A percentile compares a stretch with the other conserved stretches of the same genome.
These are phyloP conservation scores for Fusarium haematococcum DNA, from an alignment of 2,329 filamentous ascomycete genomes.

Conservation along the genomic window DNA sequence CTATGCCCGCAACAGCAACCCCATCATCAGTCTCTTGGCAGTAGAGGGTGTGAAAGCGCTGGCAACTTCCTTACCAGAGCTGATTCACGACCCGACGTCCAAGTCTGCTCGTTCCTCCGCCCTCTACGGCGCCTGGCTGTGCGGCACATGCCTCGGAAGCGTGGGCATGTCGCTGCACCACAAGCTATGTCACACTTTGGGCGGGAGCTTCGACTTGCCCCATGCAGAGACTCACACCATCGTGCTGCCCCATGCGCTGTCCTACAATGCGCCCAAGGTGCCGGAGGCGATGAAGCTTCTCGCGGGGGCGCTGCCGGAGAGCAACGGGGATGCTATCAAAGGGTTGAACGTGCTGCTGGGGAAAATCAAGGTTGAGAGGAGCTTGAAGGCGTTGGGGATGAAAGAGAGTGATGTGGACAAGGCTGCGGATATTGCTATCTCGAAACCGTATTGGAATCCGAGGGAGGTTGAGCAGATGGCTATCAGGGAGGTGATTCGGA, in stretches of 20 bases:
- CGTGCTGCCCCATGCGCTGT: slow-evolving; percentile 71
- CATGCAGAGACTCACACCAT: slow-evolving; percentile 75
- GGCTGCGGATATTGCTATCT: slow-evolving; percentile 67
- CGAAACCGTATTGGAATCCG: slow-evolving; percentile 72
- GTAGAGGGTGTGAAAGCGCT: slow-evolving; percentile 59
- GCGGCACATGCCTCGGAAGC: slow-evolving; percentile 69
- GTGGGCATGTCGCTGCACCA: slow-evolving; percentile 75
- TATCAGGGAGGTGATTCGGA: slow-evolving; percentile 67
- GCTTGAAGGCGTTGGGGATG: slow-evolving; percentile 67
- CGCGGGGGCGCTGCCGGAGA: slow-evolving; percentile 65
- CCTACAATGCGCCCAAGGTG: slow-evolving; percentile 70
- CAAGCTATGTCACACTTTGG: slow-evolving; percentile 75
- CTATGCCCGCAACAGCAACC: slow-evolving; percentile 71
- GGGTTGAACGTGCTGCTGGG: slow-evolving; percentile 64
- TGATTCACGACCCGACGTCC: not conserved
- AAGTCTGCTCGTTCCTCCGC: slow-evolving; percentile 47
- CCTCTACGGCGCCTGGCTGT: slow-evolving; percentile 74
- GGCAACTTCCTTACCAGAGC: not conserved
- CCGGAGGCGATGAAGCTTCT: slow-evolving; percentile 64
- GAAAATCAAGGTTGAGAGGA: slow-evolving; percentile 53
- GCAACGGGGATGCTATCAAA: slow-evolving; percentile 67
- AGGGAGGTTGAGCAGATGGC: slow-evolving; percentile 62
- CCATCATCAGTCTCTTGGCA: slow-evolving; percentile 69
- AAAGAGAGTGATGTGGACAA: slow-evolving; percentile 69
- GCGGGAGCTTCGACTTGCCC: slow-evolving; percentile 72